These are phyloP conservation scores for Dictyostelium firmibasis DNA, from an alignment of 78 protist species.

Conservation along the genomic window DNA sequence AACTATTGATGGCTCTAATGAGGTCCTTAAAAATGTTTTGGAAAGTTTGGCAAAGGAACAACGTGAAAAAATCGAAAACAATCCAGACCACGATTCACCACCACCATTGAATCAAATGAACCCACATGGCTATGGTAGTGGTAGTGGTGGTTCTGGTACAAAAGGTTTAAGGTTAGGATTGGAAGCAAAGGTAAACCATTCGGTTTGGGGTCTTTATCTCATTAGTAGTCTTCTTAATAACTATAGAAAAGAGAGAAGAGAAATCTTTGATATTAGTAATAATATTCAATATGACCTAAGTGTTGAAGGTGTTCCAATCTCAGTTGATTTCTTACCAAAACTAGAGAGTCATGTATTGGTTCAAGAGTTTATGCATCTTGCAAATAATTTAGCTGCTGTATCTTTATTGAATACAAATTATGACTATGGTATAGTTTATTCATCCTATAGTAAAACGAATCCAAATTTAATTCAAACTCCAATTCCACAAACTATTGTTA, in stretches of 20 bases:
- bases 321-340: conserved; percentile 43
- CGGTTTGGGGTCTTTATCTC: conserved; percentile 68
- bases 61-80: background rate
- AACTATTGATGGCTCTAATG: conserved; percentile 2
- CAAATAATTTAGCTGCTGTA: conserved; percentile 62
- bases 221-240: conserved; percentile 52
- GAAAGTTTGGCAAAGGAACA: background rate
- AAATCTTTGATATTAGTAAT: conserved; percentile 54
- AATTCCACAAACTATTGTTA: background rate
- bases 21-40: background rate
- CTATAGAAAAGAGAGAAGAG: conserved; percentile 44
- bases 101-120: conserved; percentile 8
- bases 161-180: background rate
- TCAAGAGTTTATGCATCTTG: conserved; percentile 75
- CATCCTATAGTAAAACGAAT: background rate
- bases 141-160: background rate
- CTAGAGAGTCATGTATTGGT: conserved; percentile 65
- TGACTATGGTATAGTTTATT: conserved; percentile 67
- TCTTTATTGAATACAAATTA: conserved; percentile 12
- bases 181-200: conserved; percentile 41
- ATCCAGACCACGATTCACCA: background rate
- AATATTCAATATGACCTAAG: conserved; percentile 61
- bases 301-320: conserved; percentile 52
- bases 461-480: background rate
- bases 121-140: background rate